Base-by-base conservation (phyloP, 2,329 filamentous ascomycete genomes). In the Cercospora citrullina region DNA sequence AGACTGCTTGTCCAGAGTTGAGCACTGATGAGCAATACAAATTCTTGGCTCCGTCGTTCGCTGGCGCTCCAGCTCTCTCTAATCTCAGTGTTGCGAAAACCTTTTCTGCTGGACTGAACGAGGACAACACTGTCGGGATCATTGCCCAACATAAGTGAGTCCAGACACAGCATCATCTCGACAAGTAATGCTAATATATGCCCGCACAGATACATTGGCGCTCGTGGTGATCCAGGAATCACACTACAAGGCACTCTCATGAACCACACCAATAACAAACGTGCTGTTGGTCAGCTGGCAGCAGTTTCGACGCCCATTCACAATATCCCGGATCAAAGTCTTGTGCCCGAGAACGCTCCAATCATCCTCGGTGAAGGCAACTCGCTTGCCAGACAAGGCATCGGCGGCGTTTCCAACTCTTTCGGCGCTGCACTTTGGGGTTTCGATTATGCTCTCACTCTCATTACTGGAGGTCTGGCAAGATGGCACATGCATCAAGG, bases 381-480 rank as follows among this genome's bases (percentile, higher is more conserved):
- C 77, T 87, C 85, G 5, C 82, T 90, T 6, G 89, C 86, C 77
- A 86, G 87, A 75, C 81, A 90, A 78, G 88, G 87, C 64, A 81
- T 82, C 6, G 85, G 87, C 0, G 87, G 87, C 0, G 79, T 90
- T 12, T 89, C 86, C 39, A 87, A 90, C 78, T 82, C 86, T 0
- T 90, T 90, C 75, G 88, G 88, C 31, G 88, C 87, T 8, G 87
- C 87, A 9, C 84, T 90, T 23, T 90, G 87, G 88, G 85, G 82
- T 23, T 74, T 89, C 16, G 87, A 90, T 76, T 90, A 88, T 79
- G 85, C 85, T 71, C 80, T 90, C 5, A 86, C 85, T 73, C 82
- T 82, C 60, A 88, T 87, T 1, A 80, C 84, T 0, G 82, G 82
- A 1, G 85, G 84, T 12, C 85, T 90, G 77, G 79, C 79, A 58